Percentiles rank a stretch among this genome's conserved stretches.
Conservation (phyloP, 2,329 filamentous ascomycete genomes). For the Mollisia scopiformis region DNA sequence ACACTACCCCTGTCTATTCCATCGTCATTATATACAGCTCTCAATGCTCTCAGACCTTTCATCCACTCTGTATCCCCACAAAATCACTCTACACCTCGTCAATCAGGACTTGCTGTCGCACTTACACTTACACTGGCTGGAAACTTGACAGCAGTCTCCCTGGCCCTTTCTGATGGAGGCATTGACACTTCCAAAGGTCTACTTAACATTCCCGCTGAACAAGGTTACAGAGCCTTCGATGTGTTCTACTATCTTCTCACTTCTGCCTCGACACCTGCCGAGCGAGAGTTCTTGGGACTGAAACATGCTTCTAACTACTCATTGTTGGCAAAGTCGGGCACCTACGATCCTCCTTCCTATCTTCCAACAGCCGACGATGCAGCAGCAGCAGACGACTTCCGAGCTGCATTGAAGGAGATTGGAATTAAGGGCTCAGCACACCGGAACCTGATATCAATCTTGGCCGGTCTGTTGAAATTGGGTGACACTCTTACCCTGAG, state of each 20-base stretch:
- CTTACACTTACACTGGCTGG: conserved; percentile 83
- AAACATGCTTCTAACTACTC: conserved; percentile 77
- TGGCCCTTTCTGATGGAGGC: conserved; percentile 84
- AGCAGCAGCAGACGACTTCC: conserved; percentile 91
- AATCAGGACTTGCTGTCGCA: conserved; percentile 79
- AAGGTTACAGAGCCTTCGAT: conserved; percentile 90
- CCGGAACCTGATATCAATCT: conserved; percentile 80
- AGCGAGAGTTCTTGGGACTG: conserved; percentile 85
- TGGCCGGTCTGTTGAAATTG: conserved; percentile 87
- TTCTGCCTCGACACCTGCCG: conserved; percentile 84
- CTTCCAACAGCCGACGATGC: conserved; percentile 91
- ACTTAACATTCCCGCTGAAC: conserved; percentile 75
- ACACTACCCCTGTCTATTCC: conserved; percentile 82
- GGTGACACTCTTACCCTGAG: conserved; percentile 87
- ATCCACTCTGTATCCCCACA: conserved; percentile 84
- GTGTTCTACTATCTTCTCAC: conserved; percentile 97
- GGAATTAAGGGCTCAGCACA: conserved; percentile 88
- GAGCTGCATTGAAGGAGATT: conserved; percentile 82
- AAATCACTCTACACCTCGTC: conserved; percentile 82
- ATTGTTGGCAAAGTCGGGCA: conserved; percentile 80
- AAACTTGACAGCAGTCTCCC: conserved; percentile 72
- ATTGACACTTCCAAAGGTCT: conserved; percentile 84
- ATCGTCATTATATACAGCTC: conserved; percentile 72
- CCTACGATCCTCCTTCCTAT: conserved; percentile 84
- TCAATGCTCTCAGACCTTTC: conserved; percentile 85